These are phyloP conservation scores for Colletotrichum shisoi DNA, from an alignment of 2,329 filamentous ascomycete species.

Conservation along the genomic window DNA sequence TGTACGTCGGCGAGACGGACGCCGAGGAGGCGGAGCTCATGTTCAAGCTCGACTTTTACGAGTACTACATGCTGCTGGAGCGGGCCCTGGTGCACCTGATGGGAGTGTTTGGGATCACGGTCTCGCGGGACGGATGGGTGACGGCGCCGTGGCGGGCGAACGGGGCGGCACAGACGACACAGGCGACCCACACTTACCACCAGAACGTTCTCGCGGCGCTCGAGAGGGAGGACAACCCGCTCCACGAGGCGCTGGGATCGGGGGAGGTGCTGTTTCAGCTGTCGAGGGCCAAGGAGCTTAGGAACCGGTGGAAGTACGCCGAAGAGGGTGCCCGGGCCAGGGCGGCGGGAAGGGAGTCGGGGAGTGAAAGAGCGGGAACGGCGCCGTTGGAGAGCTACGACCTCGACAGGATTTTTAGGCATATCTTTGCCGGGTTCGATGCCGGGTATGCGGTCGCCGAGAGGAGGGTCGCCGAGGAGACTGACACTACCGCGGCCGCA, in stretches of 20 bases:
- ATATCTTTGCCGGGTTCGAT: slow-evolving; percentile 67
- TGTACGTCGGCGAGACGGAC: slow-evolving; percentile 48
- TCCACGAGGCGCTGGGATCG: slow-evolving; percentile 63
- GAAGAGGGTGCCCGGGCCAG: slow-evolving; percentile 52
- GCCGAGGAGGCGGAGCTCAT: slow-evolving; percentile 66
- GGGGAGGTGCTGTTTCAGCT: slow-evolving; percentile 67
- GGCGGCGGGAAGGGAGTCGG: slow-evolving; percentile 40
- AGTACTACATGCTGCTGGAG: slow-evolving; percentile 77
- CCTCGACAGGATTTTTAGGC: slow-evolving; percentile 65
- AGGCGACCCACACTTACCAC: slow-evolving; percentile 61
- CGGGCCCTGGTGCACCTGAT: slow-evolving; percentile 73
- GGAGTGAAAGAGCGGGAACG: slow-evolving; percentile 43
- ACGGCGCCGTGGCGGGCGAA: slow-evolving; percentile 18
- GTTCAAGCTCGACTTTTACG: slow-evolving; percentile 81
- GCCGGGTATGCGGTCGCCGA: slow-evolving; percentile 63
- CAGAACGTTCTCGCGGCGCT: slow-evolving; percentile 73
- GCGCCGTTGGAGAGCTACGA: slow-evolving; percentile 66
- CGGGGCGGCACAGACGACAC: neutral
- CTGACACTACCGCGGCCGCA: neutral
- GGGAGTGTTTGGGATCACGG: slow-evolving; percentile 66
- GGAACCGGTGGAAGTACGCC: slow-evolving; percentile 76
- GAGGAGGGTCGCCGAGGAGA: slow-evolving; percentile 50
- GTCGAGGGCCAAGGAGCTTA: slow-evolving; percentile 71
- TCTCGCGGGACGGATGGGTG: slow-evolving; percentile 50
- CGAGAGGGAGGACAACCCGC: slow-evolving; percentile 63